Evolutionary conservation across 1,284 basidiomycete genomes (phyloP), one percentile per base, ranked within the genome.

Genomic region (Anthracocystis setariae): DNA sequence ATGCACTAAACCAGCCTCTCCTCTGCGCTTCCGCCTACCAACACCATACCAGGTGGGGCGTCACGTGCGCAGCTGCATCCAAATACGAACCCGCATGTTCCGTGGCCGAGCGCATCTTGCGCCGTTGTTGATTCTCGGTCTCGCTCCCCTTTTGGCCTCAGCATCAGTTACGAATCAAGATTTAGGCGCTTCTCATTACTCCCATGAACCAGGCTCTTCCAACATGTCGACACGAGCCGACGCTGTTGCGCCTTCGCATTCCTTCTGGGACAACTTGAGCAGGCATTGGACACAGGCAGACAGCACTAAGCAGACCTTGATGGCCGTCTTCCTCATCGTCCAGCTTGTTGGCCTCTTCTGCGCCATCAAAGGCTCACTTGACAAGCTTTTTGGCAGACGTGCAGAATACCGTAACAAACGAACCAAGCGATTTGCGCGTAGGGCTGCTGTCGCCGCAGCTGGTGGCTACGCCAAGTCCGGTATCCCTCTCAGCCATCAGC

Each of bases 261-360:
- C 68, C 5, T 66, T 71, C 39, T 62, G 52, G 51, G 60, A 64
- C 46, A 63, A 54, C 17, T 27, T 72, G 15, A 39, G 40, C 44
- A 38, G 56, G 29, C 69, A 72, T 21, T 72, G 69, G 69, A 63
- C 44, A 18, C 51, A 72, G 46, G 69, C 64, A 12, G 64, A 67
- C 39, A 57, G 64, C 43, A 67, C 59, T 23, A 72, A 72, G 50
- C 69, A 72, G 46, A 72, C 69, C 13, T 63, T 72, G 23, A 72
- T 72, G 69, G 69, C 69, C 35, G 40, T 72, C 43, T 50, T 72
- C 12, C 60, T 67, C 48, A 58, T 72, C 25, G 32, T 64, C 2
- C 69, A 72, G 46, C 20, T 72, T 23, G 56, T 72, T 5, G 52
- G 25, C 25, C 53, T 72, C 17, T 47, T 57, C 32, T 63, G 42